Evolutionary conservation across 805 yeast species (phyloP).

Genomic region (Nakazawaea pomicola): DNA sequence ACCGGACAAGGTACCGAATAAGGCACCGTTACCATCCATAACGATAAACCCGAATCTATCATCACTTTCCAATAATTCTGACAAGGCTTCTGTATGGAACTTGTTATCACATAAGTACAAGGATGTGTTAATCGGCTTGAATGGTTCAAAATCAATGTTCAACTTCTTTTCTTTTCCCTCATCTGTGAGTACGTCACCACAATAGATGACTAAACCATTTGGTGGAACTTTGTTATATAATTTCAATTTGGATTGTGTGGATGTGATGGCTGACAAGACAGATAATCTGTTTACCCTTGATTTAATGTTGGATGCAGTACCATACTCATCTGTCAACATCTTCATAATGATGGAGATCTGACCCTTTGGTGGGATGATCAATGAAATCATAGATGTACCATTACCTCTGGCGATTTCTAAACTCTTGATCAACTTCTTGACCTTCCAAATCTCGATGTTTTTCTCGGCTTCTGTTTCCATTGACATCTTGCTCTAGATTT

Average conservation of each 20-base stretch:
- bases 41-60: conserved; percentile 96
- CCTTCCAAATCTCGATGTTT: conserved; percentile 98
- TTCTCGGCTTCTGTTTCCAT: conserved; percentile 78
- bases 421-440: conserved; percentile 87
- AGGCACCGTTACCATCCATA: conserved; percentile 99
- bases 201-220: conserved; percentile 92
- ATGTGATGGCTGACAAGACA: conserved; percentile 93
- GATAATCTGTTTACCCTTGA: conserved; percentile 96
- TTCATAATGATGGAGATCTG: conserved; percentile 85
- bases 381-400: conserved; percentile 98
- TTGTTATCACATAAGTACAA: conserved; percentile 94
- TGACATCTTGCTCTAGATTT: conserved; percentile 13
- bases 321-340: conserved; percentile 96
- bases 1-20: conserved; percentile 93
- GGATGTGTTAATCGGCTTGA: conserved; percentile 98
- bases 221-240: conserved; percentile 85
- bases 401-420: conserved; percentile 93
- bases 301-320: conserved; percentile 97
- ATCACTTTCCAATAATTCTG: conserved; percentile 91
- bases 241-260: conserved; percentile 95
- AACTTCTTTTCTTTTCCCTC: conserved; percentile 98
- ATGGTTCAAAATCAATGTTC: conserved; percentile 96
- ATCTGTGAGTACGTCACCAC: conserved; percentile 97
- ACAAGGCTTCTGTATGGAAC: conserved; percentile 94
- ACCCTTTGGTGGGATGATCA: conserved; percentile 92